Base-by-base conservation (phyloP, 352 stramenopile genomes). In the Pythium monospermum region DNA sequence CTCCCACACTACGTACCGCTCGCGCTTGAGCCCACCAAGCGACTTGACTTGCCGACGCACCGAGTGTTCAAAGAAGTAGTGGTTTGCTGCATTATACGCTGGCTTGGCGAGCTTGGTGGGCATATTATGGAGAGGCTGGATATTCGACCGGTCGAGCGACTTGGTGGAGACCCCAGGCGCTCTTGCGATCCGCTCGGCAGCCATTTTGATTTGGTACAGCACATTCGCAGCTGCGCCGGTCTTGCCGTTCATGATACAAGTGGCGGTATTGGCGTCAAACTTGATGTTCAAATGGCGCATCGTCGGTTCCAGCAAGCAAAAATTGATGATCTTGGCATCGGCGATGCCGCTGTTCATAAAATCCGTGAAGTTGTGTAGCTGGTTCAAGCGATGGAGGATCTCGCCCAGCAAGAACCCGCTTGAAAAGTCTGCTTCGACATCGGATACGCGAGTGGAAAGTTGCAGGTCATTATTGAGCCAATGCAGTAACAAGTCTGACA, bases 321-420 rank as follows among this genome's bases (percentile, higher is more conserved):
- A 96, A 63, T 96, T 95, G 66, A 90, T 45, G 61, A 93, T 86
- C 62, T 93, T 95, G 49, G 83, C 83, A 45, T 94, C 77, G 11
- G 77, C 73, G 26, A 60, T 85, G 21, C 62, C 61, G 66, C 68
- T 86, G 54, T 80, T 53, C 53, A 90, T 69, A 41, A 96, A 96
- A 46, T 90, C 69, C 36, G 57, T 43, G 40, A 96, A 87, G 70
- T 94, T 87, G 64, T 84, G 85, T 68, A 93, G 85, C 42, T 95
- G 84, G 68, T 97, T 96, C 47, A 91, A 66, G n/a, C 74, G 64
- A 45, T 84, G 68, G 46, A 96, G 63, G 21, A 96, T 61, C 55
- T 96, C 83, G 25, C 85, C 86, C 22, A 96, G 58, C 43, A 96
- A 53, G 59, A 82, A 96, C 35, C 86, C 86, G 54, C 82, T 96